Evolutionary conservation across 2,329 filamentous ascomycete species (phyloP), one percentile per base, ranked within the genome.

Genomic region (Fusarium bulbicola): DNA sequence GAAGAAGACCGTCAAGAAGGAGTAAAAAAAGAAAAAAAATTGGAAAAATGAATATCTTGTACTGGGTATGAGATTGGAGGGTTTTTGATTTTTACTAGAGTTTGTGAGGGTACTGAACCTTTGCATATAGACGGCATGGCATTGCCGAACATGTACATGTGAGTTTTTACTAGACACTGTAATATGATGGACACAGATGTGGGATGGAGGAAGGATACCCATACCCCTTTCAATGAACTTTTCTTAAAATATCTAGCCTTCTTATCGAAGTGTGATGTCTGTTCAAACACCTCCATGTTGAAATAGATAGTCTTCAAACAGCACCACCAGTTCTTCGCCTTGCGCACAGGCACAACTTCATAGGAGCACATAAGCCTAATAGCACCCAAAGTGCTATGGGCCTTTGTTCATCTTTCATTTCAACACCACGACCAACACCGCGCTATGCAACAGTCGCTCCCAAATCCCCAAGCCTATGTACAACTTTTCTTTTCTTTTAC

Each of bases 1-100:
- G 75, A 73, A 71, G 61, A 84, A 84, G 79, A 76, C 78, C 45
- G 78, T 30, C 37, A 61, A 67, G 45, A 66, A 49, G 50, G 59
- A 59, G 52, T 37, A 18, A 56, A 56, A 47, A 28, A n/a, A n/a
- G 8, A 34, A 70, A 42, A 42, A 26, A 53, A 36, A 15, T 30
- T 2, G 13, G 24, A 54, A 36, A 49, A 34, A 15, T 13, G 6
- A 30, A 28, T 12, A 1, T 47, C 34, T 59, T 42, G 49, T 63
- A 50, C 56, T 63, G 49, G 42, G 65, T 69, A 69, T 39, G 36
- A 69, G 65, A 53, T 20, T 28, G 46, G 54, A 32, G n/a, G 42
- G 13, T 21, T 62, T 49, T 56, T 53, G 20, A 45, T 66, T 43
- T 66, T 60, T 53, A 53, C 34, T 54, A 54, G 70, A 68, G 36